phyloP scores from a whole-genome alignment of 2,329 filamentous ascomycete genomes.

The Paracoccidioides lutzii region DNA sequence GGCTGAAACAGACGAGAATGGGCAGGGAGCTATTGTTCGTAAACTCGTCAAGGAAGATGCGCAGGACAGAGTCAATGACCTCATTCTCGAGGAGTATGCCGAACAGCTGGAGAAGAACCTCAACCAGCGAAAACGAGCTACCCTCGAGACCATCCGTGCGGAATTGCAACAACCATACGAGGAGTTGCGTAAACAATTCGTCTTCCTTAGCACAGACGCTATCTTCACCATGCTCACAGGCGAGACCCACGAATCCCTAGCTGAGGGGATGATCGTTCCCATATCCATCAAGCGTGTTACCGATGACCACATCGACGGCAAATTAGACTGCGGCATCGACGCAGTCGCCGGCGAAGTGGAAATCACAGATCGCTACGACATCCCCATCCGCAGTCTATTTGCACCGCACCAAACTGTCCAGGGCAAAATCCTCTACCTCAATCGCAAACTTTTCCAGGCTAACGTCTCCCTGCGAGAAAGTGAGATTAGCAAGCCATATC shows the following conservation, averaged over 20 bases:
- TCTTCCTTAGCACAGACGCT: slow-evolving; percentile 56
- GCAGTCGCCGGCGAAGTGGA: slow-evolving; percentile 74
- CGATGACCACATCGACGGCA: slow-evolving; percentile 84
- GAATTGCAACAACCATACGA: slow-evolving; percentile 90
- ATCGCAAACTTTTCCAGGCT: slow-evolving; percentile 71
- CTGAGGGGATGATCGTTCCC: slow-evolving; percentile 83
- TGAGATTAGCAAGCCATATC: slow-evolving; percentile 59
- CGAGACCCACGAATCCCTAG: slow-evolving; percentile 71
- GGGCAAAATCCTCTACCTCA: slow-evolving; percentile 76
- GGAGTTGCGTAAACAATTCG: slow-evolving; percentile 74
- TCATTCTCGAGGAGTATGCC: slow-evolving; percentile 92
- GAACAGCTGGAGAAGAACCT: slow-evolving; percentile 89
- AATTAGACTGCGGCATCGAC: slow-evolving; percentile 87
- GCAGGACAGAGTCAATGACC: slow-evolving; percentile 88
- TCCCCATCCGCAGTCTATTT: slow-evolving; percentile 60
- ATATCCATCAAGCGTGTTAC: slow-evolving; percentile 80
- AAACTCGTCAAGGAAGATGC: slow-evolving; percentile 91
- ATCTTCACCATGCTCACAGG: slow-evolving; percentile 96
- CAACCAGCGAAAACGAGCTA: slow-evolving; percentile 87
- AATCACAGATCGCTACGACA: slow-evolving; percentile 56
- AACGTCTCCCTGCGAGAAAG: slow-evolving; percentile 79
- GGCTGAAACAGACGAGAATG: slow-evolving; percentile 81
- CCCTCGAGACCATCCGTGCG: slow-evolving; percentile 87
- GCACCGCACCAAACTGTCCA: slow-evolving; percentile 71
- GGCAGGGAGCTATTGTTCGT: slow-evolving; percentile 77